These are phyloP conservation scores for Calonectria hawksworthii DNA, from an alignment of 2,329 filamentous ascomycete genomes.

Conservation along the genomic window DNA sequence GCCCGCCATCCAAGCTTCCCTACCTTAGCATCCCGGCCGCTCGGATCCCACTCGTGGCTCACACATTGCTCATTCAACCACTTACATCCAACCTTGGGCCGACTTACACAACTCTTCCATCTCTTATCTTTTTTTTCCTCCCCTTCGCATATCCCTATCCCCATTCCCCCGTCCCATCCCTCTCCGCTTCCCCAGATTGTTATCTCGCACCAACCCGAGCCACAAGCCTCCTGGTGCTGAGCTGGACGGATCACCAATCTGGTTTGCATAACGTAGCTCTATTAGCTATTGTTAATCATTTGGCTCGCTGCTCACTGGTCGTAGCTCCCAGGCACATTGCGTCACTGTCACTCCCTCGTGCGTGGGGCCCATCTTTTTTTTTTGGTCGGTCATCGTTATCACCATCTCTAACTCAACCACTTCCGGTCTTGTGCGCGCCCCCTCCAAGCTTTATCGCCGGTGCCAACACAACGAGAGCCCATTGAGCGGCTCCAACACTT, in stretches of 20 bases:
- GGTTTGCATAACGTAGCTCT: conserved; percentile 48
- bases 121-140: conserved; percentile 34
- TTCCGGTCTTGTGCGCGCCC: conserved; percentile 10
- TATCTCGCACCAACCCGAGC: conserved; percentile 47
- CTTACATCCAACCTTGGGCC: conserved; percentile 43
- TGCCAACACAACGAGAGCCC: conserved; percentile 29
- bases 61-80: conserved; percentile 37
- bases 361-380: conserved; percentile 44
- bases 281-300: conserved; percentile 45
- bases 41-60: conserved; percentile 46
- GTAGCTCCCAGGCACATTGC: conserved; percentile 46
- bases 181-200: conserved; percentile 49
- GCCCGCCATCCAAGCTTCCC: conserved; percentile 45
- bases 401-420: conserved; percentile 20
- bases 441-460: conserved; percentile 20
- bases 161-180: conserved; percentile 19
- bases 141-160: conserved; percentile 21
- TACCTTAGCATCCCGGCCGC: conserved; percentile 46
- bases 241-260: conserved; percentile 27
- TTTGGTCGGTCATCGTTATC: conserved; percentile 30
- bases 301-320: conserved; percentile 44
- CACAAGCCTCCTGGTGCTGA: conserved; percentile 26
- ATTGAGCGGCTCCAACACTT: conserved; percentile 42
- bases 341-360: conserved; percentile 42
- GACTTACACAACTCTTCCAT: conserved; percentile 42